phyloP scores from a whole-genome alignment of 2,329 filamentous ascomycete genomes.

The Fusarium tjaetaba region DNA sequence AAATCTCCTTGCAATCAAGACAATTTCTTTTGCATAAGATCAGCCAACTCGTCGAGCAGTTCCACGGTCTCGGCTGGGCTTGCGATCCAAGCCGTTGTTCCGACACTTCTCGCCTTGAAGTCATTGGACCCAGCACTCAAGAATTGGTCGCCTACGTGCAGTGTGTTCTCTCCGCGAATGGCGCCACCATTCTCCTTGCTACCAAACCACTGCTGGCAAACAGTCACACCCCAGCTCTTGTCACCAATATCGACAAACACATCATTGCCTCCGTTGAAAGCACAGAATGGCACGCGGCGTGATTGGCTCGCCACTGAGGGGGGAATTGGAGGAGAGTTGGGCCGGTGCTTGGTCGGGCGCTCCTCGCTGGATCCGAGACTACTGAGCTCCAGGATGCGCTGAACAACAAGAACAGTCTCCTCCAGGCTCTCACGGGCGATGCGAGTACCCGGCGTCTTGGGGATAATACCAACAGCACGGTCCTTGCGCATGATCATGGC shows the following conservation, averaged over 20 bases:
- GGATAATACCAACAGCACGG: slow-evolving; percentile 82
- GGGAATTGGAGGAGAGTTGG: slow-evolving; percentile 29
- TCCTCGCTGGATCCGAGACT: slow-evolving; percentile 57
- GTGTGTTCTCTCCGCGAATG: slow-evolving; percentile 78
- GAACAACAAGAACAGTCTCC: slow-evolving; percentile 93
- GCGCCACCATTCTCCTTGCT: slow-evolving; percentile 50
- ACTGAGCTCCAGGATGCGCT: slow-evolving; percentile 88
- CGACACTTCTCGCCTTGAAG: slow-evolving; percentile 92
- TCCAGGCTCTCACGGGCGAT: slow-evolving; percentile 91
- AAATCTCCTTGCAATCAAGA: slow-evolving; percentile 28
- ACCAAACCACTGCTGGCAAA: slow-evolving; percentile 91
- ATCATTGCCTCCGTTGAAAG: slow-evolving; percentile 97
- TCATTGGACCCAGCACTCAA: slow-evolving; percentile 95
- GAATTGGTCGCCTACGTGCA: slow-evolving; percentile 98
- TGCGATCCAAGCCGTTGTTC: slow-evolving; percentile 97
- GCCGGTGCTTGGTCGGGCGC: slow-evolving; percentile 41
- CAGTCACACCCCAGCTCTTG: slow-evolving; percentile 94
- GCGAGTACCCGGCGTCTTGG: slow-evolving; percentile 68
- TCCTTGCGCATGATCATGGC: slow-evolving; percentile 88
- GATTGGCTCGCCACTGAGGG: slow-evolving; percentile 32
- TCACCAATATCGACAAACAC: slow-evolving; percentile 99
- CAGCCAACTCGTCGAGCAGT: slow-evolving; percentile 82
- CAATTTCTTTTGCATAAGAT: slow-evolving; percentile 57
- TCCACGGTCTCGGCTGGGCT: slow-evolving; percentile 91
- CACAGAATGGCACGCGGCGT: slow-evolving; percentile 82